A percentile compares a stretch with the other conserved stretches of the same genome.
Evolutionary conservation across 169 alveolate genomes (phyloP).

Genomic region (Babesia caballi): DNA sequence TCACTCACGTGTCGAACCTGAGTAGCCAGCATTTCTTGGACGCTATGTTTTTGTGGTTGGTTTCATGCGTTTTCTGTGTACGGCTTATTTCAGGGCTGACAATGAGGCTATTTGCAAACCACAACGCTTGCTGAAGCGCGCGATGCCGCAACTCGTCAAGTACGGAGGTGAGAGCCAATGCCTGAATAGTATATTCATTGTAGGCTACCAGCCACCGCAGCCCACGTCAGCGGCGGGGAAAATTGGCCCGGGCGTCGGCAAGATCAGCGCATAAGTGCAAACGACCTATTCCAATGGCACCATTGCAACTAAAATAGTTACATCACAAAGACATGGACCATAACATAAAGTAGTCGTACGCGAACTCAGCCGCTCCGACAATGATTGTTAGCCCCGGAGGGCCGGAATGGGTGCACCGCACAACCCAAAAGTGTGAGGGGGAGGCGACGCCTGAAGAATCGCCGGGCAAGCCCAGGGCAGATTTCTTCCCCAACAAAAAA

Average conservation of each 20-base stretch:
- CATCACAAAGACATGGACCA: no score
- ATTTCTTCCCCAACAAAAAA: constrained; percentile 77
- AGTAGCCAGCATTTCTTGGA: constrained; percentile 41
- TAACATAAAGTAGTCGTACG: no score
- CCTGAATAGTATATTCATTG: not conserved
- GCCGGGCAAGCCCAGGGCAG: constrained; percentile 79
- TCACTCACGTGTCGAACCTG: constrained; percentile 45
- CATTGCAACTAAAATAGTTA: no score
- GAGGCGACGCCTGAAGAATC: constrained; percentile 81
- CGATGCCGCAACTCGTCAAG: constrained; percentile 56
- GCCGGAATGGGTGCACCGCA: constrained; percentile 82
- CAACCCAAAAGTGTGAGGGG: constrained; percentile 83
- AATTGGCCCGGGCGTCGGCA: not conserved
- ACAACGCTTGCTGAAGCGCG: constrained; percentile 49
- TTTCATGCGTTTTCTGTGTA: not conserved
- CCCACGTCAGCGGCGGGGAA: not conserved
- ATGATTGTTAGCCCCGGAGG: constrained; percentile 65
- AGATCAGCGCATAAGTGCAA: not conserved
- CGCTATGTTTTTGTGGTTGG: constrained; percentile 62
- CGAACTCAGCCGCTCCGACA: not conserved
- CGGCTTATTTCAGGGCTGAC: constrained; percentile 43
- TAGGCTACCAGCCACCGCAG: constrained; percentile 24
- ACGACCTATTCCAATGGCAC: no score
- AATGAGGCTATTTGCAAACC: constrained; percentile 55
- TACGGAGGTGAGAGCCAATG: constrained; percentile 36